Evolutionary conservation across 768 basidiomycete genomes (phyloP).

Genomic region (Phallus indusiatus): DNA sequence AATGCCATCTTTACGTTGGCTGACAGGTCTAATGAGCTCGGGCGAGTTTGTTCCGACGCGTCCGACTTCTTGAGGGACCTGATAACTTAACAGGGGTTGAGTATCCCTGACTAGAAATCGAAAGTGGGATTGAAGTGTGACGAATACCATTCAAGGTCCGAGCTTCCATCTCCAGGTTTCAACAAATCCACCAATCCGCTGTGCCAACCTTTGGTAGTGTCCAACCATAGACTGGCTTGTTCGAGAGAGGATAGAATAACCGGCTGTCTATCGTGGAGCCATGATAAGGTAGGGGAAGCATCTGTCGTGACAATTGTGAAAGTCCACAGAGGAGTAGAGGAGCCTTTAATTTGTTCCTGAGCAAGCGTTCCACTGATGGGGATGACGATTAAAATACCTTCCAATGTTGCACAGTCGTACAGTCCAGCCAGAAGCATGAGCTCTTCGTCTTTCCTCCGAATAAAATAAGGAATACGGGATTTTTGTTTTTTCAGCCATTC

Average conservation of each 20-base stretch:
- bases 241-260: slow-evolving; percentile 61
- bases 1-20: slow-evolving; percentile 77
- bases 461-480: slow-evolving; percentile 73
- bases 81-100: slow-evolving; percentile 45
- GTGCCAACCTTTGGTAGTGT: slow-evolving; percentile 65
- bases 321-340: slow-evolving; percentile 53
- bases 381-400: slow-evolving; percentile 32
- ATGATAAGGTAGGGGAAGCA: slow-evolving; percentile 57
- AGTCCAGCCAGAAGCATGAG: slow-evolving; percentile 84
- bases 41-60: slow-evolving; percentile 81
- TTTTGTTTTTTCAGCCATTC: slow-evolving; percentile 89
- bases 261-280: slow-evolving; percentile 89
- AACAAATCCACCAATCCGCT: slow-evolving; percentile 49
- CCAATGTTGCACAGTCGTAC: slow-evolving; percentile 63
- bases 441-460: slow-evolving; percentile 49
- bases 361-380: background rate
- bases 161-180: slow-evolving; percentile 39
- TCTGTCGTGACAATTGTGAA: slow-evolving; percentile 87
- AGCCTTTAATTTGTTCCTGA: slow-evolving; percentile 10
- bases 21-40: slow-evolving; percentile 72
- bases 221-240: slow-evolving; percentile 69
- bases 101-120: background rate
- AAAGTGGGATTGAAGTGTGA: background rate
- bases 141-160: slow-evolving; percentile 54
- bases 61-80: slow-evolving; percentile 83